These are phyloP conservation scores for Mortierella claussenii DNA, from an alignment of 192 early-diverging fungal genomes.

Conservation along the genomic window DNA sequence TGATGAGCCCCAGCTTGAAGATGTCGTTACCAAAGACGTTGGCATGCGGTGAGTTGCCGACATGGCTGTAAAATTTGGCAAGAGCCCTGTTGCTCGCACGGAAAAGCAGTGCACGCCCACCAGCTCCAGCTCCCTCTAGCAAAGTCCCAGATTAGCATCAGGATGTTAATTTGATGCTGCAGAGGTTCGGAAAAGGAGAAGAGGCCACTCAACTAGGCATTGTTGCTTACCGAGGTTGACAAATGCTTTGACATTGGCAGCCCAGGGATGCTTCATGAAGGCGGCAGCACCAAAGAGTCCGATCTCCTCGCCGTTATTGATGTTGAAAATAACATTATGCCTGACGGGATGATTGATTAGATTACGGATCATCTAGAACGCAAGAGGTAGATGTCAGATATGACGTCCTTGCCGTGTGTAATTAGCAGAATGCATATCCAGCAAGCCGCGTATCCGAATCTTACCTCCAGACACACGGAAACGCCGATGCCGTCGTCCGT, in stretches of 20 bases:
- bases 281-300: conserved; percentile 70
- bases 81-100: conserved; percentile 58
- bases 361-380: conserved; percentile 64
- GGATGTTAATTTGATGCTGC: too few species aligned
- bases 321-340: conserved; percentile 74
- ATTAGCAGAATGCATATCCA: too few species aligned
- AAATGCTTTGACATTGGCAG: conserved; percentile 68
- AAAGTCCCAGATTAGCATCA: not conserved
- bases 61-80: conserved; percentile 53
- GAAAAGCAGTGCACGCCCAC: conserved; percentile 74
- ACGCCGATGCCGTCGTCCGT: conserved; percentile 78
- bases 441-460: too few species aligned
- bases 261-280: conserved; percentile 75
- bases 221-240: conserved; percentile 66
- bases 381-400: too few species aligned
- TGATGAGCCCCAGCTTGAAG: conserved; percentile 67
- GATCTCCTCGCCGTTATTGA: conserved; percentile 78
- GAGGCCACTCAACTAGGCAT: too few species aligned
- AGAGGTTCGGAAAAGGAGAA: too few species aligned
- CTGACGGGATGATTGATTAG: conserved; percentile 66
- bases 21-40: conserved; percentile 75
- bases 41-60: conserved; percentile 62
- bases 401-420: too few species aligned
- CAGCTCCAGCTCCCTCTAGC: conserved; percentile 75
- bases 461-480: conserved; percentile 67